phyloP scores from a whole-genome alignment of 768 basidiomycete species.

The Pulveroboletus sp. region DNA sequence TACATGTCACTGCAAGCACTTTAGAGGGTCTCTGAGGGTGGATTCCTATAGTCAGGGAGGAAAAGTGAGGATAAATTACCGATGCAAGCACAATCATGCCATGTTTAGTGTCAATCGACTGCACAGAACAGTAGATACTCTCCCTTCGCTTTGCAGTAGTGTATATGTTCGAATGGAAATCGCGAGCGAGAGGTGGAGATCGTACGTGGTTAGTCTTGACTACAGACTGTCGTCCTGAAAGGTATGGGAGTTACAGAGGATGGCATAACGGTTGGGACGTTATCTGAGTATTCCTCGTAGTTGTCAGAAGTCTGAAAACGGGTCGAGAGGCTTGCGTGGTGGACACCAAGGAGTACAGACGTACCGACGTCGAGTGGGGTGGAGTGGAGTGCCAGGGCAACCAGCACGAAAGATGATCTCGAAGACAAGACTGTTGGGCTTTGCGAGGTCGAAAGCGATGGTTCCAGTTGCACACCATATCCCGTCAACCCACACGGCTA shows the following conservation, averaged over 20 bases:
- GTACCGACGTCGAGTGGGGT: slow-evolving; percentile 16
- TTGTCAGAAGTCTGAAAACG: neutral
- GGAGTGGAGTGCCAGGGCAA: slow-evolving; percentile 2
- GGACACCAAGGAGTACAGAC: neutral
- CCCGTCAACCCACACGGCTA: slow-evolving; percentile 12
- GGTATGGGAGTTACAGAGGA: slow-evolving; percentile 11
- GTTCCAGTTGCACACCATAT: slow-evolving; percentile 8
- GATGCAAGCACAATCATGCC: no score
- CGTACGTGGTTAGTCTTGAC: slow-evolving; percentile 8
- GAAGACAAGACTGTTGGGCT: slow-evolving; percentile 8
- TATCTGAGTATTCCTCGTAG: neutral
- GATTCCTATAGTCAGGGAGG: no score
- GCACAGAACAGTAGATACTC: no score
- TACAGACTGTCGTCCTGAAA: slow-evolving; percentile 14
- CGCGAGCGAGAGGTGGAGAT: neutral
- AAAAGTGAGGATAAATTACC: no score
- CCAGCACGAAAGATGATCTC: slow-evolving; percentile 13
- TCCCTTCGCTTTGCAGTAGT: no score
- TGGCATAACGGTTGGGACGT: slow-evolving; percentile 9
- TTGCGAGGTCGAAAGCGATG: slow-evolving; percentile 4
- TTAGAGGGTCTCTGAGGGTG: no score
- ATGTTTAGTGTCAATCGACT: no score
- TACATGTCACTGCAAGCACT: no score
- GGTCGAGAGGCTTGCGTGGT: slow-evolving; percentile 14
- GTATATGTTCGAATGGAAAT: slow-evolving; percentile 1